These are phyloP conservation scores for Trifolium fragiferum DNA, from an alignment of 306 rosid species.

Conservation along the genomic window DNA sequence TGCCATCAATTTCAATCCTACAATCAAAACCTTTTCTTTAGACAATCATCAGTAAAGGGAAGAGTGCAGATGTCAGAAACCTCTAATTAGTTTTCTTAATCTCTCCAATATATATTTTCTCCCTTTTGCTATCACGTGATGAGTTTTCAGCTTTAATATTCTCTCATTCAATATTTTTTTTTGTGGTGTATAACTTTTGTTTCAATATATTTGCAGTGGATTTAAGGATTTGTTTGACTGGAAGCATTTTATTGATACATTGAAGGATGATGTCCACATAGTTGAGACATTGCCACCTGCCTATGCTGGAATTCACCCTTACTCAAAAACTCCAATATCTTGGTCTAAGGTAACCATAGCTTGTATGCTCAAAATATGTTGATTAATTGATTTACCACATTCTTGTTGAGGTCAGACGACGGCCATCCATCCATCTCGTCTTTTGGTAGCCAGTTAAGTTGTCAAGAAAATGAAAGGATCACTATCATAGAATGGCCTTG, in stretches of 20 bases:
- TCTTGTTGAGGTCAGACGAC: constrained; percentile 33
- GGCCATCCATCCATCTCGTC: constrained; percentile 30
- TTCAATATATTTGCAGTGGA: constrained; percentile 64
- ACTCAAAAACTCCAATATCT: constrained; percentile 85
- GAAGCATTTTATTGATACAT: constrained; percentile 78
- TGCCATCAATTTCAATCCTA: constrained; percentile 9
- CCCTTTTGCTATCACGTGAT: constrained; percentile 25
- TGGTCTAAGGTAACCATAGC: constrained; percentile 82
- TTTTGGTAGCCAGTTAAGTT: constrained; percentile 25
- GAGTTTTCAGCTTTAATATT: constrained; percentile 28
- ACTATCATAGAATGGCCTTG: constrained; percentile 4
- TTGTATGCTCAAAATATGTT: constrained; percentile 25
- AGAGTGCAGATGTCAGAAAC: neutral
- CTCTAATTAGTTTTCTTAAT: constrained; percentile 19
- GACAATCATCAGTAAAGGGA: constrained; percentile 20
- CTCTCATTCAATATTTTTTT: constrained; percentile 19
- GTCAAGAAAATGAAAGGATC: constrained; percentile 21
- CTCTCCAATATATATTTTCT: neutral
- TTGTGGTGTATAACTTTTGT: constrained; percentile 26
- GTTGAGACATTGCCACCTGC: constrained; percentile 78
- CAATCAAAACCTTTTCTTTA: constrained; percentile 7
- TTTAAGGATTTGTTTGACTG: constrained; percentile 97
- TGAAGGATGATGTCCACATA: constrained; percentile 84
- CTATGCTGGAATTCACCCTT: constrained; percentile 73
- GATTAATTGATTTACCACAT: constrained; percentile 7